A percentile compares a stretch with the other conserved stretches of the same genome.
phyloP scores from a whole-genome alignment of 768 basidiomycete species.

The Cytidiella melzeri region DNA sequence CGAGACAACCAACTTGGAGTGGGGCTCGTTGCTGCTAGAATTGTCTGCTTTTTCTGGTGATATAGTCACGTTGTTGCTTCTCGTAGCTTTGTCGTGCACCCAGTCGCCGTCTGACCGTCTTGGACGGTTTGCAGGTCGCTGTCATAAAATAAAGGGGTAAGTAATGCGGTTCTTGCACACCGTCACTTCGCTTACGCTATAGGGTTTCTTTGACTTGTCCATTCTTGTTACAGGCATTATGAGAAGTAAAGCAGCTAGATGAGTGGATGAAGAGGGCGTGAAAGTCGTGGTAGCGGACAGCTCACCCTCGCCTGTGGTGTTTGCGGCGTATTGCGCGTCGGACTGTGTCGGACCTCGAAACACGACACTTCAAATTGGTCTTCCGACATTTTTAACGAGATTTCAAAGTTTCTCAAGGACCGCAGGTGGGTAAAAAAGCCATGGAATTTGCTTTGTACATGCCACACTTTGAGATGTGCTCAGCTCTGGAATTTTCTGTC shows the following conservation, averaged over 20 bases:
- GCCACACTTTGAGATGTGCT: too few species aligned
- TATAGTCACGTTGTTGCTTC: constrained; percentile 25
- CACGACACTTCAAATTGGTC: too few species aligned
- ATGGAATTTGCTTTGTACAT: too few species aligned
- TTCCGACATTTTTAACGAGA: too few species aligned
- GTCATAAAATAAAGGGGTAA: background rate
- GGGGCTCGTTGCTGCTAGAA: constrained; percentile 27
- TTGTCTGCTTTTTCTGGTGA: constrained; percentile 21
- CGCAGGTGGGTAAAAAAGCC: too few species aligned
- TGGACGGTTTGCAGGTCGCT: constrained; percentile 51
- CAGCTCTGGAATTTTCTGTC: too few species aligned
- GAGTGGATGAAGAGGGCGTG: background rate
- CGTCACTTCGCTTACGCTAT: constrained; percentile 12
- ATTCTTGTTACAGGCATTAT: constrained; percentile 8
- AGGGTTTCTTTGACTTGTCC: constrained; percentile 23
- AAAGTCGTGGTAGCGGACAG: constrained; percentile 2
- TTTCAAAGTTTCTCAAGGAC: too few species aligned
- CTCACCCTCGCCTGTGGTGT: background rate
- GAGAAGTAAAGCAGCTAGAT: background rate
- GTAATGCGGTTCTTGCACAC: constrained; percentile 13
- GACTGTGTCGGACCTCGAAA: background rate
- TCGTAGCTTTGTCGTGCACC: constrained; percentile 71
- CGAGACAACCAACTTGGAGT: constrained; percentile 67
- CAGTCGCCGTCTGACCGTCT: constrained; percentile 57
- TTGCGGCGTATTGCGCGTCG: background rate